phyloP scores from a whole-genome alignment of 805 yeast genomes.

The Saturnispora hagleri region DNA sequence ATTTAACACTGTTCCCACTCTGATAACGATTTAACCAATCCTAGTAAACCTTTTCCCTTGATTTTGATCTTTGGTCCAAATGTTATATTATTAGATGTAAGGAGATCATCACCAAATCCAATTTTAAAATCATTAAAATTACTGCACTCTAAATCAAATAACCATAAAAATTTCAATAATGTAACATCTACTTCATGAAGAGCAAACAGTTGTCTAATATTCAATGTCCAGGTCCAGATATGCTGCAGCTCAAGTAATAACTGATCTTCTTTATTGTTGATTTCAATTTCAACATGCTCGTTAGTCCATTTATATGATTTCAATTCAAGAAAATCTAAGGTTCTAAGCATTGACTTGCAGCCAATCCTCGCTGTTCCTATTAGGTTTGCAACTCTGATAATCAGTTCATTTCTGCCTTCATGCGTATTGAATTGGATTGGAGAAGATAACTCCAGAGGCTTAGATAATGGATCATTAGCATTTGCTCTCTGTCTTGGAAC shows the following conservation, averaged over 20 bases:
- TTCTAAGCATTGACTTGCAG: background rate
- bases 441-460: conserved; percentile 2
- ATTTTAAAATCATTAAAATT: background rate
- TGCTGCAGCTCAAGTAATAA: background rate
- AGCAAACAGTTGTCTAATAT: background rate
- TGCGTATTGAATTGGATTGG: background rate
- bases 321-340: background rate
- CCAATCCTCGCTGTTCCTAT: conserved; percentile 5
- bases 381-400: conserved; percentile 4
- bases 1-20: background rate
- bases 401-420: background rate
- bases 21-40: background rate
- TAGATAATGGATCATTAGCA: background rate
- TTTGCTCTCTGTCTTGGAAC: conserved; percentile 6
- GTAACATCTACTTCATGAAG: no score
- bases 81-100: background rate
- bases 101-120: conserved; percentile 5
- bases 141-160: background rate
- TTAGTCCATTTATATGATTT: background rate
- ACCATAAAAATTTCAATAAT: background rate
- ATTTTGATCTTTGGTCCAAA: background rate
- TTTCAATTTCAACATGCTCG: background rate
- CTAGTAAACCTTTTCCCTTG: conserved; percentile 2
- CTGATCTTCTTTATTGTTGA: background rate
- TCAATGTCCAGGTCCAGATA: background rate